Conservation (phyloP, 352 stramenopile genomes). For the Globisporangium apiculatum region DNA sequence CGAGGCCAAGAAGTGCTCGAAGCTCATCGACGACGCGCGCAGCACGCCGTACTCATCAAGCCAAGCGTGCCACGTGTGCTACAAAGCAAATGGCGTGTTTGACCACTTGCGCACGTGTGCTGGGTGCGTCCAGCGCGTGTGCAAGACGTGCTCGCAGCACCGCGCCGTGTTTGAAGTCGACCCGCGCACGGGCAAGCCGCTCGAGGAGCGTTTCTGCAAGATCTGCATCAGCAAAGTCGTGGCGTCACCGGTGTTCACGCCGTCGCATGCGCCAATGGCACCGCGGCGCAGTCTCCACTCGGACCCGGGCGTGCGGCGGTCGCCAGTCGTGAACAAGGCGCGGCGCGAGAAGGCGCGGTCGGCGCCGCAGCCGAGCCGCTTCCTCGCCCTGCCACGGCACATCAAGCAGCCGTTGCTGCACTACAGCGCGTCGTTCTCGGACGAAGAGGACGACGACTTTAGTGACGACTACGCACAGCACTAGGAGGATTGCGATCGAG, state of each 20-base stretch:
- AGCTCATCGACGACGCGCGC: conserved; percentile 25
- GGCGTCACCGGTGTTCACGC: background rate
- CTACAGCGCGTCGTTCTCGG: background rate
- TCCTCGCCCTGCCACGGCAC: conserved; percentile 8
- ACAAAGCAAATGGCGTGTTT: conserved; percentile 4
- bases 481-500: too few species aligned
- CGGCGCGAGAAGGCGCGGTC: conserved; percentile 1
- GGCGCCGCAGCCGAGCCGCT: background rate
- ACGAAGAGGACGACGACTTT: conserved; percentile 3
- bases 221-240: conserved; percentile 11
- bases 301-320: background rate
- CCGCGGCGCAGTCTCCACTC: conserved; percentile 1
- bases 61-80: conserved; percentile 1
- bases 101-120: conserved; percentile 12
- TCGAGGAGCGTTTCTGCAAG: conserved; percentile 12
- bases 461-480: too few species aligned
- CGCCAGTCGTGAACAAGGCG: conserved; percentile 2
- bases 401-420: conserved; percentile 6
- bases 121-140: conserved; percentile 30
- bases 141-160: conserved; percentile 22
- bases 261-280: background rate
- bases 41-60: conserved; percentile 1
- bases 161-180: conserved; percentile 9
- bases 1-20: conserved; percentile 32
- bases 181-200: background rate